Evolutionary conservation across 176 grass and related monocot species (phyloP).

Genomic region (Oryza australiensis): DNA sequence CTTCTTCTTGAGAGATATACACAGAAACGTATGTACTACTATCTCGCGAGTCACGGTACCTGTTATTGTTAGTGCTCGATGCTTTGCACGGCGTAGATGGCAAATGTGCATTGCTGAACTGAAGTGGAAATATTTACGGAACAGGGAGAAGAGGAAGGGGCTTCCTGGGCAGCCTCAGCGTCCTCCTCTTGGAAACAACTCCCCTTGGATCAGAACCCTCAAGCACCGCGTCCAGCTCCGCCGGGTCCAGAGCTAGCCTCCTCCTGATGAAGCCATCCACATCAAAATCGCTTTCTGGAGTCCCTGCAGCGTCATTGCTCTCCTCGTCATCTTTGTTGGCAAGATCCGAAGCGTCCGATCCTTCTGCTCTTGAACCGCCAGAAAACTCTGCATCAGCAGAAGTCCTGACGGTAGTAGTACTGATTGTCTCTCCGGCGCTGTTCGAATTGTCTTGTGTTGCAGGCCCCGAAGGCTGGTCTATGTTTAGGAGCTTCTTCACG

Average conservation of each 20-base stretch:
- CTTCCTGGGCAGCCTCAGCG: slow-evolving; percentile 45
- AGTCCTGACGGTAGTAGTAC: slow-evolving; percentile 15
- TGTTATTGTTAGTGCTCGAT: slow-evolving; percentile 9
- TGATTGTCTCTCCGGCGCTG: slow-evolving; percentile 24
- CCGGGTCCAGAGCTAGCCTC: slow-evolving; percentile 59
- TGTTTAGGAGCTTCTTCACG: slow-evolving; percentile 77
- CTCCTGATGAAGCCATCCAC: slow-evolving; percentile 68
- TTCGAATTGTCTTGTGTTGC: slow-evolving; percentile 31
- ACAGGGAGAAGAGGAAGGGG: slow-evolving; percentile 46
- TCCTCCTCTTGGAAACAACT: slow-evolving; percentile 51
- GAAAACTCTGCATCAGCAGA: slow-evolving; percentile 3
- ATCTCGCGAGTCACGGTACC: background rate
- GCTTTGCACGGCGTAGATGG: background rate
- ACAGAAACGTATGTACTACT: slow-evolving; percentile 18
- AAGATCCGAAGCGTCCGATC: slow-evolving; percentile 16
- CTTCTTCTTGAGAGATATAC: slow-evolving; percentile 19
- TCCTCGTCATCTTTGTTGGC: background rate
- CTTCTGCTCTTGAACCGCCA: slow-evolving; percentile 13
- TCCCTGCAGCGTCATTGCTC: background rate
- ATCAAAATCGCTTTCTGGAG: slow-evolving; percentile 47
- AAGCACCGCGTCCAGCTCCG: slow-evolving; percentile 56
- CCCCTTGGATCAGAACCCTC: slow-evolving; percentile 49
- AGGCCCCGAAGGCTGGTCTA: slow-evolving; percentile 47
- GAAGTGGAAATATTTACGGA: slow-evolving; percentile 8
- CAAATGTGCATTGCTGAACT: background rate